Percentiles rank a stretch among this genome's conserved stretches.
Conservation (phyloP, 2,329 filamentous ascomycete genomes). For the Bimuria novae-zelandiae region DNA sequence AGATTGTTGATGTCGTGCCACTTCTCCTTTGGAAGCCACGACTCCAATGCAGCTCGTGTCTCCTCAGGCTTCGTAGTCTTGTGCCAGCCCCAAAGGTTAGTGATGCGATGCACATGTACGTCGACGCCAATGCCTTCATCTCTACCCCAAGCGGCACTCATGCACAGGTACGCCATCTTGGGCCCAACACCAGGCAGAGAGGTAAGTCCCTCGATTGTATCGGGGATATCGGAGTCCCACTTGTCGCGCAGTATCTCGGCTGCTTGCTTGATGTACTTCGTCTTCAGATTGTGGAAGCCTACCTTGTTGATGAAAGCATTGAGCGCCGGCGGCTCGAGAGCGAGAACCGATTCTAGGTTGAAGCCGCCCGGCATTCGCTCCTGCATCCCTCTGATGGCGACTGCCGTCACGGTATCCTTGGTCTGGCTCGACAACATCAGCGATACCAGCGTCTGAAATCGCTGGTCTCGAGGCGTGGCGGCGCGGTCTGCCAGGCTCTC, state of each 20-base stretch:
- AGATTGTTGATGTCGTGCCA: slow-evolving; percentile 94
- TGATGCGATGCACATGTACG: slow-evolving; percentile 93
- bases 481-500: slow-evolving; percentile 69
- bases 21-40: slow-evolving; percentile 80
- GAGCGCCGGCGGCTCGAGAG: slow-evolving; percentile 66
- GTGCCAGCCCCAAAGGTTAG: slow-evolving; percentile 93
- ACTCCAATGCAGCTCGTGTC: slow-evolving; percentile 74
- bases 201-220: slow-evolving; percentile 74
- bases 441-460: slow-evolving; percentile 84
- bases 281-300: slow-evolving; percentile 95
- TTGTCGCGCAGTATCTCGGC: slow-evolving; percentile 74
- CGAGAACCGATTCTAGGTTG: slow-evolving; percentile 77
- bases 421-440: slow-evolving; percentile 93
- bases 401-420: slow-evolving; percentile 87
- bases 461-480: slow-evolving; percentile 59
- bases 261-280: slow-evolving; percentile 76
- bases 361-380: slow-evolving; percentile 70
- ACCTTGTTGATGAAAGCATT: slow-evolving; percentile 82
- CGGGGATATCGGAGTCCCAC: slow-evolving; percentile 77
- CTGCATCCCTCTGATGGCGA: slow-evolving; percentile 79
- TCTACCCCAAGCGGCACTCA: slow-evolving; percentile 74
- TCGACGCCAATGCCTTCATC: slow-evolving; percentile 86
- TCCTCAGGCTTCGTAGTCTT: slow-evolving; percentile 80
- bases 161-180: slow-evolving; percentile 91
- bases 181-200: slow-evolving; percentile 85